A percentile compares a stretch with the other conserved stretches of the same genome.
Conservation (phyloP, 1,284 basidiomycete genomes). For the Cryptococcus floricola region DNA sequence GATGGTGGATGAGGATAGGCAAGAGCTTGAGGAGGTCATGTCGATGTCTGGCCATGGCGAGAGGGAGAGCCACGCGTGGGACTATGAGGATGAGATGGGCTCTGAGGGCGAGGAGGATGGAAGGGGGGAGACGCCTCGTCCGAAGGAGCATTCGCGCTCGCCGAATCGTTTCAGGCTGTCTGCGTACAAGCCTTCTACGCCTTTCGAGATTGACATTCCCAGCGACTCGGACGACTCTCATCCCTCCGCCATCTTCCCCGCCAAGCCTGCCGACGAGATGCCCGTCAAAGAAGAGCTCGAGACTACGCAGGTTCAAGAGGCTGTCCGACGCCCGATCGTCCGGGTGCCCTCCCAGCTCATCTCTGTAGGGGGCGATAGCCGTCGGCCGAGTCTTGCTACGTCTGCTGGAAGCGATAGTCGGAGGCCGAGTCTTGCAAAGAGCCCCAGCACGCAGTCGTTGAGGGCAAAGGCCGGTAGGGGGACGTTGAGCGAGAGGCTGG, state of each 20-base stretch:
- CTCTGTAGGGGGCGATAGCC: too few relatives aligned
- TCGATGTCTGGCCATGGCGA: conserved; percentile 2
- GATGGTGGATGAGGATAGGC: conserved; percentile 16
- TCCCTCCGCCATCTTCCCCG: too few relatives aligned
- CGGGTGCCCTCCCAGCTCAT: neutral
- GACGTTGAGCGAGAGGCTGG: neutral
- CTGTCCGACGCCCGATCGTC: neutral
- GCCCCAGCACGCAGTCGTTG: neutral
- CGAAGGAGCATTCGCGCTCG: neutral
- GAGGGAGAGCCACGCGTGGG: conserved; percentile 12
- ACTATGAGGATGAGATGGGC: conserved; percentile 28
- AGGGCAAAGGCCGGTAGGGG: neutral
- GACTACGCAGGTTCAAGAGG: too few relatives aligned
- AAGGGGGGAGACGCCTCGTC: neutral
- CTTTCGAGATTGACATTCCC: too few relatives aligned
- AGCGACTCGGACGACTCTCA: too few relatives aligned
- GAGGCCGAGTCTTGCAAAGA: too few relatives aligned
- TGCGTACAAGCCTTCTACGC: neutral
- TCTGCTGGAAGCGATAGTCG: too few relatives aligned
- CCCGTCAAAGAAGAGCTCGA: too few relatives aligned
- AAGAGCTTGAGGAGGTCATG: conserved; percentile 15
- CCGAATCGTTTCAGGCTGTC: neutral
- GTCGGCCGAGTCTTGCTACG: too few relatives aligned
- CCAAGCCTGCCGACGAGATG: too few relatives aligned
- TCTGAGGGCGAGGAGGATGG: conserved; percentile 7